Evolutionary conservation across 2,329 filamentous ascomycete species (phyloP).

Genomic region (Colletotrichum coccodes): DNA sequence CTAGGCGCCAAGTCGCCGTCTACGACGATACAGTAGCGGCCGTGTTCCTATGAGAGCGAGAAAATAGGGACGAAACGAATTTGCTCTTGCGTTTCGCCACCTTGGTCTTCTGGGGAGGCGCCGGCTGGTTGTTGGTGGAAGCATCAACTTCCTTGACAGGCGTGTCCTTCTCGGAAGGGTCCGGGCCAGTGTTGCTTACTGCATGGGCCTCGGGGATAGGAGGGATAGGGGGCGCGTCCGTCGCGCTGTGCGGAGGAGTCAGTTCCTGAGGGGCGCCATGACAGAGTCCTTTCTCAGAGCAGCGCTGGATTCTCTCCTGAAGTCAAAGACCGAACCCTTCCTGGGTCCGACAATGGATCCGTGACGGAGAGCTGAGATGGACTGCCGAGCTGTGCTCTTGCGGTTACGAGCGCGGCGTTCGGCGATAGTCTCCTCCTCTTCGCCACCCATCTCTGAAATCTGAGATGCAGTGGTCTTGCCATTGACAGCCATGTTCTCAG

Average conservation of each 20-base stretch:
- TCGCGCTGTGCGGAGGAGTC: conserved; percentile 29
- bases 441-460: conserved; percentile 64
- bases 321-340: conserved; percentile 30
- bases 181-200: neutral
- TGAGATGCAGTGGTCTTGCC: conserved; percentile 77
- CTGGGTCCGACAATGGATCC: conserved; percentile 23
- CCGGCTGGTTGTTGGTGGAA: neutral
- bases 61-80: conserved; percentile 28
- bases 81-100: conserved; percentile 24
- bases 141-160: conserved; percentile 23
- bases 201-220: conserved; percentile 18
- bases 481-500: conserved; percentile 78
- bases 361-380: conserved; percentile 22
- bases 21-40: conserved; percentile 5
- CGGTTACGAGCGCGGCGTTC: conserved; percentile 36
- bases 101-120: conserved; percentile 18
- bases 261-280: conserved; percentile 19
- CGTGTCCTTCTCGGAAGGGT: conserved; percentile 12
- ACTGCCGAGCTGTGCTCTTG: conserved; percentile 38
- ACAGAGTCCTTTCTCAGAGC: conserved; percentile 9
- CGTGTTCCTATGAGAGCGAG: conserved; percentile 15
- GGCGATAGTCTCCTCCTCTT: conserved; percentile 36
- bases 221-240: conserved; percentile 23
- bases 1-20: neutral
- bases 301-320: conserved; percentile 15